These are phyloP conservation scores for Heimioporus punctisporus DNA, from an alignment of 1,284 basidiomycete genomes.

Conservation along the genomic window DNA sequence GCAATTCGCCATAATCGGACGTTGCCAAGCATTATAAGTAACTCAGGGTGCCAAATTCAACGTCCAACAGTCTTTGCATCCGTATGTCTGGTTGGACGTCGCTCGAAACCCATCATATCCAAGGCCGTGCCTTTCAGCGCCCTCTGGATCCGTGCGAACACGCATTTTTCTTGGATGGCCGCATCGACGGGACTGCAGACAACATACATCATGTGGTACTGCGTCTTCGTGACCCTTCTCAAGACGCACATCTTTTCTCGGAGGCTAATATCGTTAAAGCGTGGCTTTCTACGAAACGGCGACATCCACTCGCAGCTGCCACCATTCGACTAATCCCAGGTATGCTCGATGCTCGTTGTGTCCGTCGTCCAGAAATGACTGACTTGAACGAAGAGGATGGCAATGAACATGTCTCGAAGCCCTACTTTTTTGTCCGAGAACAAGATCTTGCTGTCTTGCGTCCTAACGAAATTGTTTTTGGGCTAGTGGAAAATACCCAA, in stretches of 20 bases:
- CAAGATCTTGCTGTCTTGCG: constrained; percentile 12
- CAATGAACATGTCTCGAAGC: neutral
- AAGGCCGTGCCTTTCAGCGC: neutral
- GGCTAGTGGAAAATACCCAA: constrained; percentile 6
- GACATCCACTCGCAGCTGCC: neutral
- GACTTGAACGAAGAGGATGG: neutral
- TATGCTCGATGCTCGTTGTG: neutral
- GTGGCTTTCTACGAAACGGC: too few relatives aligned
- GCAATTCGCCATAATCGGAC: too few relatives aligned
- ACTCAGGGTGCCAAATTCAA: too few relatives aligned
- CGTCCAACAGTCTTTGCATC: too few relatives aligned
- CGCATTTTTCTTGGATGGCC: neutral
- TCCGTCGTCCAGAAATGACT: neutral
- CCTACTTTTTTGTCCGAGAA: constrained; percentile 23
- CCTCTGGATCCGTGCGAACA: neutral
- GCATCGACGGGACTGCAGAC: neutral
- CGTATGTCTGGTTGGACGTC: neutral
- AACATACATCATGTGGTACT: neutral
- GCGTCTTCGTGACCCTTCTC: neutral
- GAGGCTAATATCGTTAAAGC: neutral
- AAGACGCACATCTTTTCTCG: neutral
- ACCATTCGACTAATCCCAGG: neutral
- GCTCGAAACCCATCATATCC: neutral
- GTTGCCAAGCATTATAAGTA: too few relatives aligned
- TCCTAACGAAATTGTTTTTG: constrained; percentile 9